These are phyloP conservation scores for Glycine tomentella DNA, from an alignment of 306 rosid genomes.

Conservation along the genomic window DNA sequence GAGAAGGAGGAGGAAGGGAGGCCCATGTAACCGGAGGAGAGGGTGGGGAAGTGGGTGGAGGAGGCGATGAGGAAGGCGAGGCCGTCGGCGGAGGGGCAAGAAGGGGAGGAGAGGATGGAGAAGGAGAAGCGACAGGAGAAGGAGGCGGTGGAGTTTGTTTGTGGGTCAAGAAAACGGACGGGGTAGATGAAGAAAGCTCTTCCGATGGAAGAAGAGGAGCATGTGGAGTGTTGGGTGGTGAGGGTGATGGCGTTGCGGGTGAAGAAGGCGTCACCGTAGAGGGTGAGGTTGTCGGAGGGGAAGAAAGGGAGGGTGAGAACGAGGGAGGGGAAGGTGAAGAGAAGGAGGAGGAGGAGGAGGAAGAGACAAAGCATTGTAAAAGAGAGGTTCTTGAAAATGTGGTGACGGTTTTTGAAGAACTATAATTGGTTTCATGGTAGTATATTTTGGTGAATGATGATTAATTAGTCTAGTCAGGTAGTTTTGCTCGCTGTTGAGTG, in stretches of 20 bases:
- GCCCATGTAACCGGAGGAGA: slow-evolving; percentile 63
- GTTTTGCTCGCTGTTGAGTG: no score
- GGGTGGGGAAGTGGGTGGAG: slow-evolving; percentile 48
- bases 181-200: slow-evolving; percentile 74
- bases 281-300: slow-evolving; percentile 63
- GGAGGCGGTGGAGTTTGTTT: slow-evolving; percentile 65
- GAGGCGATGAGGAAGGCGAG: slow-evolving; percentile 70
- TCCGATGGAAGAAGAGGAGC: slow-evolving; percentile 62
- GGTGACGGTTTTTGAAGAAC: no score
- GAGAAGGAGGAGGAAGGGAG: slow-evolving; percentile 59
- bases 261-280: slow-evolving; percentile 76
- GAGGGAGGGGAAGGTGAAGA: slow-evolving; percentile 35
- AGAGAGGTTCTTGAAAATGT: no score
- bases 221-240: slow-evolving; percentile 61
- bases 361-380: slow-evolving; percentile 43
- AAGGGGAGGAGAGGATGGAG: slow-evolving; percentile 62
- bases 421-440: no score
- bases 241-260: slow-evolving; percentile 62
- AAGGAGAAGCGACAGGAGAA: slow-evolving; percentile 74
- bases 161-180: slow-evolving; percentile 72
- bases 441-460: no score
- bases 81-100: slow-evolving; percentile 73
- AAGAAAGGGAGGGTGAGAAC: slow-evolving; percentile 45
- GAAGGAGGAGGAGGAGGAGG: slow-evolving; percentile 26
- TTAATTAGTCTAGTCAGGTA: no score